phyloP scores from a whole-genome alignment of 139 green algal genomes.

The Closterium sp. region DNA sequence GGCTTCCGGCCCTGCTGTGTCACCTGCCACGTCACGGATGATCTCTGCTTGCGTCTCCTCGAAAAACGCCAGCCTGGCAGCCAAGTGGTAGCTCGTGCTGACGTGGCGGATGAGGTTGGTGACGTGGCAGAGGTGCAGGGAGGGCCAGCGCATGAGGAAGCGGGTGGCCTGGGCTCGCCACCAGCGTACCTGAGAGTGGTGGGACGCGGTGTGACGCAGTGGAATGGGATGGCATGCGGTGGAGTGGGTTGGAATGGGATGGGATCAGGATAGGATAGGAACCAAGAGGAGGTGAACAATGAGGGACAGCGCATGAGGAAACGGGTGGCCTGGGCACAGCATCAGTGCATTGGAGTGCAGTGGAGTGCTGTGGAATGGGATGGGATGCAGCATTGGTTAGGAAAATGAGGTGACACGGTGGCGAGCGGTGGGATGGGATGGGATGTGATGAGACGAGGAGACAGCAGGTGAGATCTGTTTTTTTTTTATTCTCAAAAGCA shows the following conservation, averaged over 20 bases:
- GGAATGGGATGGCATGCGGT: not conserved
- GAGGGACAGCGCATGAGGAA: constrained; percentile 33
- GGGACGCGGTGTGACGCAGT: not conserved
- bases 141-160: constrained; percentile 32
- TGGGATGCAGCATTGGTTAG: not conserved
- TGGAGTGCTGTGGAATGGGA: not conserved
- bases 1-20: not conserved
- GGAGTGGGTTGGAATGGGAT: not conserved
- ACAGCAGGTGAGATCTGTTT: too few species aligned
- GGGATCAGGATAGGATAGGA: not conserved
- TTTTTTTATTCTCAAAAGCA: too few species aligned
- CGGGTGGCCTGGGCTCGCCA: constrained; percentile 25
- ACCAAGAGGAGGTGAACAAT: too few species aligned
- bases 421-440: too few species aligned
- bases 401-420: too few species aligned
- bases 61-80: not conserved
- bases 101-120: constrained; percentile 23
- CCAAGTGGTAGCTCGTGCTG: not conserved
- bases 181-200: not conserved
- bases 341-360: not conserved
- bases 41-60: not conserved
- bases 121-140: constrained; percentile 3
- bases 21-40: not conserved
- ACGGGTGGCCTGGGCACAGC: constrained; percentile 9
- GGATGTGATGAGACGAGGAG: too few species aligned